Conservation (phyloP, 139 green algal genomes). For the Micractinium conductrix region DNA sequence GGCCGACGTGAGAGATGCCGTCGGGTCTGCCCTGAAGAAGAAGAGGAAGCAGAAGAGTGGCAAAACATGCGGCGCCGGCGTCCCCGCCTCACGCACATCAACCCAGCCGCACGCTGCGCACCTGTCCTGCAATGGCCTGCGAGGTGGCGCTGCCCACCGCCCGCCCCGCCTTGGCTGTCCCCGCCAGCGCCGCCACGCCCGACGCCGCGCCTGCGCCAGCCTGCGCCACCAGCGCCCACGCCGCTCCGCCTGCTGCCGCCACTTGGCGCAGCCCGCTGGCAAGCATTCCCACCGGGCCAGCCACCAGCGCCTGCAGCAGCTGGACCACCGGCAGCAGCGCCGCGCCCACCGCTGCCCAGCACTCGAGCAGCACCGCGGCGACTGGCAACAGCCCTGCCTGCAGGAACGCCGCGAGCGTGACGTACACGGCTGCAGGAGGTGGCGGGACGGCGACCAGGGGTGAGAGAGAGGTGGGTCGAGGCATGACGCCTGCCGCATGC, state of each 20-base stretch:
- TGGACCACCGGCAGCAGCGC: conserved; percentile 2
- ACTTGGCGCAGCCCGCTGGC: neutral
- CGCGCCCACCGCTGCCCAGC: neutral
- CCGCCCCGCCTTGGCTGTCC: conserved; percentile 21
- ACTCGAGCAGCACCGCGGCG: conserved; percentile 3
- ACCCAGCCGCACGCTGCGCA: neutral
- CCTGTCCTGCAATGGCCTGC: neutral
- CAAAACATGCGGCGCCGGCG: too few species aligned
- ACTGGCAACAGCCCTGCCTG: conserved; percentile 22
- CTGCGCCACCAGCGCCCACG: neutral
- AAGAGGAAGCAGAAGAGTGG: too few species aligned
- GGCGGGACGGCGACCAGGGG: neutral
- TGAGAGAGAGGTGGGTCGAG: neutral
- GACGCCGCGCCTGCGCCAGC: neutral
- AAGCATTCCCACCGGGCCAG: neutral
- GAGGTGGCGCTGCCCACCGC: conserved; percentile 8
- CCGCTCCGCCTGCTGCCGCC: neutral
- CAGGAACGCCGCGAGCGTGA: neutral
- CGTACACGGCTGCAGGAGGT: conserved; percentile 9
- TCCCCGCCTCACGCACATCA: neutral
- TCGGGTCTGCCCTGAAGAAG: too few species aligned
- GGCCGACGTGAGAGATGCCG: too few species aligned
- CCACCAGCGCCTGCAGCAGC: neutral
- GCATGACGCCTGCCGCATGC: too few species aligned
- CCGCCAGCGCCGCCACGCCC: neutral